Evolutionary conservation across 768 basidiomycete genomes (phyloP).

Genomic region (Mycena chlorophos): DNA sequence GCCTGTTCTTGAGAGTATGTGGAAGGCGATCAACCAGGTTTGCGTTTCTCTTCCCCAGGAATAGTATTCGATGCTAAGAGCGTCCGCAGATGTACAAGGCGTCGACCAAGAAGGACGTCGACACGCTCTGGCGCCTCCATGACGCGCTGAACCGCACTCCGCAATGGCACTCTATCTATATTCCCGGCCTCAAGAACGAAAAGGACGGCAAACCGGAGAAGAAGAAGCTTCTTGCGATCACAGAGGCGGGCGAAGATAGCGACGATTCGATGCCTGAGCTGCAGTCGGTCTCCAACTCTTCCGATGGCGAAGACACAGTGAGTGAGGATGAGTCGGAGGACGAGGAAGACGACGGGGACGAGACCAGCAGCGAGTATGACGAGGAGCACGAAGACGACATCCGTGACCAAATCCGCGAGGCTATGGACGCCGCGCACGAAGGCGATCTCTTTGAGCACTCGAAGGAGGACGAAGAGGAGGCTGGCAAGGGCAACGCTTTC

Average conservation of each 20-base stretch:
- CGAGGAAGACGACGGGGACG: conserved; percentile 36
- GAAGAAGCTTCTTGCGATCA: conserved; percentile 51
- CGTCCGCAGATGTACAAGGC: conserved; percentile 56
- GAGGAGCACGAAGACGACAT: conserved; percentile 67
- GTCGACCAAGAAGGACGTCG: conserved; percentile 53
- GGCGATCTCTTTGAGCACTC: conserved; percentile 59
- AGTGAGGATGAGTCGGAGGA: conserved; percentile 39
- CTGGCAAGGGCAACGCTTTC: conserved; percentile 73
- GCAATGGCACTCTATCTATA: conserved; percentile 55
- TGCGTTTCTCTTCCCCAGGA: conserved; percentile 20
- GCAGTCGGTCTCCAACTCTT: conserved; percentile 64
- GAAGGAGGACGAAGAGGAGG: conserved; percentile 39
- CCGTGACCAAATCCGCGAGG: conserved; percentile 61
- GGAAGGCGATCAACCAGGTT: conserved; percentile 64
- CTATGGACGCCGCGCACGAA: conserved; percentile 68
- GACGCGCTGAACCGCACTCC: conserved; percentile 53
- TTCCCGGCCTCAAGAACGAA: conserved; percentile 26
- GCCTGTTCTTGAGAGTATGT: conserved; percentile 57
- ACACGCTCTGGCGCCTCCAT: conserved; percentile 63
- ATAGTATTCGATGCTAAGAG: conserved; percentile 1
- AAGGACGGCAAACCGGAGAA: conserved; percentile 29
- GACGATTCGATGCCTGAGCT: conserved; percentile 66
- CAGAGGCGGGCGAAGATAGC: conserved; percentile 47
- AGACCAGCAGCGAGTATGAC: conserved; percentile 39
- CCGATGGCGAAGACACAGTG: conserved; percentile 37